A percentile compares a stretch with the other conserved stretches of the same genome.
Evolutionary conservation across 805 yeast genomes (phyloP).

Genomic region (Myxozyma monticola): DNA sequence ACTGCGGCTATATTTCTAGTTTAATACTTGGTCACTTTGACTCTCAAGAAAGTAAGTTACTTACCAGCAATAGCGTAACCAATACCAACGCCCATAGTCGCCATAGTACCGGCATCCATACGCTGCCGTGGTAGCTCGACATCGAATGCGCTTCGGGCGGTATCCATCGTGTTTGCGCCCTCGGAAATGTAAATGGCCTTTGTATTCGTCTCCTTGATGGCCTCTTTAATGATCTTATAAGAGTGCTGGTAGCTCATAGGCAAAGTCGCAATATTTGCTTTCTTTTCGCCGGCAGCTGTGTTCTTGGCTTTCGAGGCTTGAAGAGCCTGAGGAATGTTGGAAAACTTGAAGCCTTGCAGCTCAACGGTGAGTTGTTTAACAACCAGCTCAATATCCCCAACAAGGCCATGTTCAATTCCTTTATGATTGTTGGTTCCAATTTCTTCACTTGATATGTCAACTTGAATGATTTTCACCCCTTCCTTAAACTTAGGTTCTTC

Average conservation of each 20-base stretch:
- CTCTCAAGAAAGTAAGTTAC: not conserved
- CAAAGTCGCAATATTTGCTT: conserved; percentile 36
- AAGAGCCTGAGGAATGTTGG: conserved; percentile 38
- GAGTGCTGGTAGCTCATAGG: conserved; percentile 55
- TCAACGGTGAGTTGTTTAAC: conserved; percentile 40
- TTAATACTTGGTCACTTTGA: too few relatives aligned
- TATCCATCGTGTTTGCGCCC: conserved; percentile 80
- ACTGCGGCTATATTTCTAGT: conserved; percentile 12
- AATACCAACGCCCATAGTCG: conserved; percentile 75
- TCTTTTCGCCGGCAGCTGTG: conserved; percentile 39
- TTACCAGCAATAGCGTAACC: conserved; percentile 63
- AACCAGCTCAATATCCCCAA: conserved; percentile 55
- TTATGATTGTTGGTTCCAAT: conserved; percentile 48
- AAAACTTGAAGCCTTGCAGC: conserved; percentile 42
- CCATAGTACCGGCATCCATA: conserved; percentile 73
- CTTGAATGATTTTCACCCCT: conserved; percentile 54
- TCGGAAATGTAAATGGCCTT: conserved; percentile 55
- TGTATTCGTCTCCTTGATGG: conserved; percentile 36
- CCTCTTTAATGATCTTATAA: conserved; percentile 50
- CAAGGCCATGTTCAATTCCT: conserved; percentile 46
- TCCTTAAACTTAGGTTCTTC: conserved; percentile 53
- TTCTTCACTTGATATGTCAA: conserved; percentile 56
- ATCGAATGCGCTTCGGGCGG: conserved; percentile 62
- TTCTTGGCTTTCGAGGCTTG: conserved; percentile 35
- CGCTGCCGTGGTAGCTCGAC: conserved; percentile 53